phyloP scores from a whole-genome alignment of 179 eudicot genomes.

The Beta lomatogona region DNA sequence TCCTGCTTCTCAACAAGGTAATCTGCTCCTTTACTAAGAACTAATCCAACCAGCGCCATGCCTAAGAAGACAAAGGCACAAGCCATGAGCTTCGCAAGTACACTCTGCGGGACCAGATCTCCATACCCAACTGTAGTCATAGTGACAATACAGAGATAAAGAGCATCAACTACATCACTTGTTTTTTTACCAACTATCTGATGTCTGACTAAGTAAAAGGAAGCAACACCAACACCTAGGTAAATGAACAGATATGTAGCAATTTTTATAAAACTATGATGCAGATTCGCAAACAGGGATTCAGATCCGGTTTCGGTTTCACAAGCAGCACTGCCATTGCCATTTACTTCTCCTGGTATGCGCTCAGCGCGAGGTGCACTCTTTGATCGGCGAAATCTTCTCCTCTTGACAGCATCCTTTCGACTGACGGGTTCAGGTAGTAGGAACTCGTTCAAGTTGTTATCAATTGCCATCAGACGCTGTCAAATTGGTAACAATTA shows the following conservation, averaged over 20 bases:
- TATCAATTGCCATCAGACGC: constrained; percentile 37
- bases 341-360: constrained; percentile 21
- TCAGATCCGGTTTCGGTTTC: constrained; percentile 31
- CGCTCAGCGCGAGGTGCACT: constrained; percentile 35
- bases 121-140: constrained; percentile 95
- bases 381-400: constrained; percentile 42
- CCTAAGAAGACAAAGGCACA: constrained; percentile 74
- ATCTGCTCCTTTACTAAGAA: constrained; percentile 78
- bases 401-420: constrained; percentile 41
- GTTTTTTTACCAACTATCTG: constrained; percentile 65
- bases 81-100: constrained; percentile 56
- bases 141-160: constrained; percentile 74
- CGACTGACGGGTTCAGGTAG: constrained; percentile 29
- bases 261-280: constrained; percentile 42
- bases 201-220: constrained; percentile 52
- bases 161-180: constrained; percentile 61
- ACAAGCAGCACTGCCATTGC: constrained; percentile 8
- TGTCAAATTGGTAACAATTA: neutral
- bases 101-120: constrained; percentile 66
- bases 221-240: constrained; percentile 46
- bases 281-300: constrained; percentile 29
- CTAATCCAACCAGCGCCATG: constrained; percentile 62
- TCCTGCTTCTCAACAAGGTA: constrained; percentile 72
- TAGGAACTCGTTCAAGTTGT: constrained; percentile 38
- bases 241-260: constrained; percentile 40